A percentile compares a stretch with the other conserved stretches of the same genome.
Evolutionary conservation across 495 filamentous ascomycete species (phyloP).

Genomic region (Friedmanniomyces endolithicus): DNA sequence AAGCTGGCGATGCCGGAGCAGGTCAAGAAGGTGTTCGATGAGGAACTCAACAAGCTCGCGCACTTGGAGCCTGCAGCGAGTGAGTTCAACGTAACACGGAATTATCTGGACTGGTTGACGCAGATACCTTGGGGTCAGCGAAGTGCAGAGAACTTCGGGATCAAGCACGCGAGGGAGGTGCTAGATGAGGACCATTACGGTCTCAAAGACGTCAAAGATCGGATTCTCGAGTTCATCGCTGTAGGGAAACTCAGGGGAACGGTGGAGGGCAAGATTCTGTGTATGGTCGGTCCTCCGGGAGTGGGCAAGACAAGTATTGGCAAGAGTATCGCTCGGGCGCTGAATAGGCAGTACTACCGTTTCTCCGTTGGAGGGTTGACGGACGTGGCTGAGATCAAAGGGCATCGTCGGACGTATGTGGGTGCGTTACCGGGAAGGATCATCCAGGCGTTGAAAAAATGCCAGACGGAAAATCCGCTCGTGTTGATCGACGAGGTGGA

Average conservation of each 20-base stretch:
- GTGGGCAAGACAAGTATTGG: conserved; percentile 99
- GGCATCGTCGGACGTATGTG: conserved; percentile 91
- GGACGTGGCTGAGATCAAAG: conserved; percentile 99
- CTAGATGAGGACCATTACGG: conserved; percentile 97
- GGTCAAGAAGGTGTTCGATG: conserved; percentile 94
- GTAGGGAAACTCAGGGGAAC: conserved; percentile 95
- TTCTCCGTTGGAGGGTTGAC: conserved; percentile 95
- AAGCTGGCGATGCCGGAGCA: conserved; percentile 95
- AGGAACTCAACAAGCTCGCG: conserved; percentile 91
- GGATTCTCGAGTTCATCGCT: conserved; percentile 96
- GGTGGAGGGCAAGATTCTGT: conserved; percentile 97
- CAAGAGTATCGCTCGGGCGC: conserved; percentile 88
- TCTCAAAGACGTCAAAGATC: conserved; percentile 95
- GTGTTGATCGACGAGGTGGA: conserved; percentile 97
- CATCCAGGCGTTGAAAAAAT: conserved; percentile 97
- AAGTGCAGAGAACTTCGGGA: conserved; percentile 92
- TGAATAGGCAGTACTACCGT: conserved; percentile 92
- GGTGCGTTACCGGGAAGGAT: conserved; percentile 91
- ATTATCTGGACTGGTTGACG: conserved; percentile 97
- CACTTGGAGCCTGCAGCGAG: conserved; percentile 91
- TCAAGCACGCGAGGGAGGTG: conserved; percentile 76
- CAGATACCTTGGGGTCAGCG: conserved; percentile 96
- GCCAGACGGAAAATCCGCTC: conserved; percentile 94
- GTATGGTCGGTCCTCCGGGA: conserved; percentile 90
- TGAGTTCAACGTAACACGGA: conserved; percentile 98